Percentiles rank a stretch among this genome's conserved stretches.
These are phyloP conservation scores for Domatiomyces globalis DNA, from an alignment of 2,329 filamentous ascomycete genomes.

Conservation along the genomic window DNA sequence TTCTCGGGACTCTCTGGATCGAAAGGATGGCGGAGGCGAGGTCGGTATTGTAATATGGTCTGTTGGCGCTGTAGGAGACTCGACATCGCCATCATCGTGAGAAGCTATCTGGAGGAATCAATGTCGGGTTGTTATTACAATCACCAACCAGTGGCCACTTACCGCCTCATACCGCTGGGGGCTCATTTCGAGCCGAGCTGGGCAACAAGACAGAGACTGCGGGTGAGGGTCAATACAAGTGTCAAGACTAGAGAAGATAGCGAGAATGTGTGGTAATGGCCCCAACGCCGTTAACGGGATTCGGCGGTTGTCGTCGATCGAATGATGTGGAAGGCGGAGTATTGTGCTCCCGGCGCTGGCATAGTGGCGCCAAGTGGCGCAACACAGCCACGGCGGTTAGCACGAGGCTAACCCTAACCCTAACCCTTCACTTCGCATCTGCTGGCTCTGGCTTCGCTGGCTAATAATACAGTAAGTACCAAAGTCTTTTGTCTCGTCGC, in stretches of 20 bases:
- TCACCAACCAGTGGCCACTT: slow-evolving; percentile 17
- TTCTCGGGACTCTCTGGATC: slow-evolving; percentile 63
- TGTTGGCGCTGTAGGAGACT: slow-evolving; percentile 17
- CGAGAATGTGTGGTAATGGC: too few relatives aligned
- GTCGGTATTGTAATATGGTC: slow-evolving; percentile 23
- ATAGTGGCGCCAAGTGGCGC: slow-evolving; percentile 14
- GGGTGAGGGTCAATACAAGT: not conserved
- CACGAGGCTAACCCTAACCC: slow-evolving; percentile 1
- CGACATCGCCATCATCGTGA: slow-evolving; percentile 28
- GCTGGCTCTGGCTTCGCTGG: too few relatives aligned
- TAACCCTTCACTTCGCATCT: too few relatives aligned
- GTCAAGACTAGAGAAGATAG: too few relatives aligned
- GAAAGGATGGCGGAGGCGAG: slow-evolving; percentile 61
- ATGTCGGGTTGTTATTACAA: slow-evolving; percentile 5
- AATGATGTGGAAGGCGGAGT: too few relatives aligned
- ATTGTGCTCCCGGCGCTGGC: not conserved
- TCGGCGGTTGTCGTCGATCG: too few relatives aligned
- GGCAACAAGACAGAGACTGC: not conserved
- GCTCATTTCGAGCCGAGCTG: slow-evolving; percentile 25
- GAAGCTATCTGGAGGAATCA: slow-evolving; percentile 26
- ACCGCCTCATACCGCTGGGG: slow-evolving; percentile 37
- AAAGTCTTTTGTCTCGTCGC: slow-evolving; percentile 4
- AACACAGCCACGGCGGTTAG: slow-evolving; percentile 1
- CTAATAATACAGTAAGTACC: slow-evolving; percentile 1
- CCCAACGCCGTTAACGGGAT: too few relatives aligned